phyloP scores from a whole-genome alignment of 176 grass and related monocot species.

The Cenchrus fungigraminus region DNA sequence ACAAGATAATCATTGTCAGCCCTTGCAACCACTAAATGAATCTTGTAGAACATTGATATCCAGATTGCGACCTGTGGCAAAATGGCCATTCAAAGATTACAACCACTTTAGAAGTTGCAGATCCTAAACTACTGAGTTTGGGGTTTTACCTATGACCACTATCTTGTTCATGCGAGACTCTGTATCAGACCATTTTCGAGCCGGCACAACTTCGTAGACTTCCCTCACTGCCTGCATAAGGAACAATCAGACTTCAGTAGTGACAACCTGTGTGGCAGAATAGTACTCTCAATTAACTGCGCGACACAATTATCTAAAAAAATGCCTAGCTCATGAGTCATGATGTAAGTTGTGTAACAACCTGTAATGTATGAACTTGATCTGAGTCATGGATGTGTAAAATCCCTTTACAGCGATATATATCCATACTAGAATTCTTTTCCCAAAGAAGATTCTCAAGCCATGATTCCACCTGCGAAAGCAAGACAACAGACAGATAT shows the following conservation, averaged over 20 bases:
- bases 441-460: constrained; percentile 99
- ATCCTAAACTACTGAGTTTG: constrained; percentile 29
- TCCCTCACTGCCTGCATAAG: constrained; percentile 92
- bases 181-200: constrained; percentile 68
- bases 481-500: constrained; percentile 23
- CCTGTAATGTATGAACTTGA: constrained; percentile 92
- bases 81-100: constrained; percentile 30
- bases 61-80: constrained; percentile 74
- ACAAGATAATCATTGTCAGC: neutral
- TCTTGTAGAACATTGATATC: constrained; percentile 67
- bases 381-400: constrained; percentile 72
- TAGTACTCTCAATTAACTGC: neutral
- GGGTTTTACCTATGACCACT: constrained; percentile 81
- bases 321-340: constrained; percentile 27
- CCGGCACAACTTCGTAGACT: constrained; percentile 83
- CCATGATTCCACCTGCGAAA: constrained; percentile 73
- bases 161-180: constrained; percentile 79
- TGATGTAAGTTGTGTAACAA: constrained; percentile 28
- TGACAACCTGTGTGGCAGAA: constrained; percentile 1
- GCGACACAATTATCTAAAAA: neutral
- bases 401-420: constrained; percentile 96
- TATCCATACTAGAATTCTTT: constrained; percentile 71
- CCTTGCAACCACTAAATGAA: constrained; percentile 73
- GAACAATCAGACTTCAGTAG: constrained; percentile 28
- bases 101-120: neutral